Percentiles rank a stretch among this genome's conserved stretches.
Evolutionary conservation across 2,329 filamentous ascomycete genomes (phyloP).

Genomic region (Diaporthe sp.): DNA sequence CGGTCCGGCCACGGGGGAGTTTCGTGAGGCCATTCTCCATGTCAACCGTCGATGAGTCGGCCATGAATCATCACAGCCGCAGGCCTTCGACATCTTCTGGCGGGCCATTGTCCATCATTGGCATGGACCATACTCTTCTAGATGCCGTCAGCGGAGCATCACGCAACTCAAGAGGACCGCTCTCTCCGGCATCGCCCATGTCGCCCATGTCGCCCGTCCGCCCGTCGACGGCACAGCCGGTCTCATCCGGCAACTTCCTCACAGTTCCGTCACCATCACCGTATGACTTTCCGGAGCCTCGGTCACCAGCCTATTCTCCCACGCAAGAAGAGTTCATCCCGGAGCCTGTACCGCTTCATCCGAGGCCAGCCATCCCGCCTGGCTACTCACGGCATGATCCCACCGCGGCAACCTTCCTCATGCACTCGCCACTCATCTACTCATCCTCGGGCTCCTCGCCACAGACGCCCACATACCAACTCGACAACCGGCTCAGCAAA

Average conservation of each 20-base stretch:
- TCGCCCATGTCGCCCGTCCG: slow-evolving; percentile 2
- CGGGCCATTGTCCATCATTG: background rate
- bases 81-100: background rate
- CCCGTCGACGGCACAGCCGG: slow-evolving; percentile 9
- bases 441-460: slow-evolving; percentile 34
- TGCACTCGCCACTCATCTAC: slow-evolving; percentile 34
- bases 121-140: slow-evolving; percentile 7
- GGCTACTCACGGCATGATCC: slow-evolving; percentile 32
- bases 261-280: slow-evolving; percentile 5
- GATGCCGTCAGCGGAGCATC: slow-evolving; percentile 1
- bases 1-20: background rate
- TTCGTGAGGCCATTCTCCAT: slow-evolving; percentile 28
- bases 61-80: background rate
- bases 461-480: slow-evolving; percentile 27
- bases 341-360: slow-evolving; percentile 23
- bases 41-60: slow-evolving; percentile 21
- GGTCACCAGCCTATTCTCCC: slow-evolving; percentile 17
- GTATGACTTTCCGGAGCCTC: background rate
- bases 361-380: slow-evolving; percentile 29
- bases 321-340: slow-evolving; percentile 22
- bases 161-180: background rate
- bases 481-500: slow-evolving; percentile 27
- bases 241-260: slow-evolving; percentile 4
- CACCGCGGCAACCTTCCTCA: slow-evolving; percentile 19
- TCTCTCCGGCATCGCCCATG: background rate